Conservation (phyloP, 306 rosid genomes). For the Oxytropis ochrocephala region DNA sequence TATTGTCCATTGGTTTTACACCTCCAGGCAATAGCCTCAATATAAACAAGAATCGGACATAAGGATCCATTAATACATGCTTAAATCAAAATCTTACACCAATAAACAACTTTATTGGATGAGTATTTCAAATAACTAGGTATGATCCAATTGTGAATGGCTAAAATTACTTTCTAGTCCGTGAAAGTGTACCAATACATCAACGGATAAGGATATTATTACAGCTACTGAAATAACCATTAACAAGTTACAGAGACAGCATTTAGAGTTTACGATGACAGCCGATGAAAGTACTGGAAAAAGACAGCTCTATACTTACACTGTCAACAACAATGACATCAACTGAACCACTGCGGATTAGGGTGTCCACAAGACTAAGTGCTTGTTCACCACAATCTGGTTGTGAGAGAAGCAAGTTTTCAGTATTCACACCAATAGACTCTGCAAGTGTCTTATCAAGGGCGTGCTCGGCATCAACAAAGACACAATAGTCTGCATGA, state of each 20-base stretch:
- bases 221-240: not conserved
- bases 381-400: slow-evolving; percentile 98
- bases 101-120: not conserved
- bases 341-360: slow-evolving; percentile 85
- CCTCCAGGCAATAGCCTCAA: not conserved
- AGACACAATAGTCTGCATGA: slow-evolving; percentile 65
- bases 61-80: not conserved
- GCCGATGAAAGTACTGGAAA: not conserved
- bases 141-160: not conserved
- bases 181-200: not conserved
- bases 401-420: slow-evolving; percentile 78
- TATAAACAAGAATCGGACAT: not conserved
- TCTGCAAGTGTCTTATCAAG: slow-evolving; percentile 76
- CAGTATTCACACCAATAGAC: slow-evolving; percentile 74
- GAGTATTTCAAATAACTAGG: not conserved
- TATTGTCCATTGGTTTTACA: not conserved
- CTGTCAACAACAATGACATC: slow-evolving; percentile 96
- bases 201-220: not conserved
- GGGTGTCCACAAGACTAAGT: slow-evolving; percentile 82
- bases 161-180: not conserved
- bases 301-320: slow-evolving; percentile 50
- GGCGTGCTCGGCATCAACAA: slow-evolving; percentile 94
- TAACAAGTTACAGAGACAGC: not conserved
- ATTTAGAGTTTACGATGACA: not conserved
- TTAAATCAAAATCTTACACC: not conserved